Evolutionary conservation across 108 stramenopile species (phyloP).

Genomic region (Nitzschia sp.): DNA sequence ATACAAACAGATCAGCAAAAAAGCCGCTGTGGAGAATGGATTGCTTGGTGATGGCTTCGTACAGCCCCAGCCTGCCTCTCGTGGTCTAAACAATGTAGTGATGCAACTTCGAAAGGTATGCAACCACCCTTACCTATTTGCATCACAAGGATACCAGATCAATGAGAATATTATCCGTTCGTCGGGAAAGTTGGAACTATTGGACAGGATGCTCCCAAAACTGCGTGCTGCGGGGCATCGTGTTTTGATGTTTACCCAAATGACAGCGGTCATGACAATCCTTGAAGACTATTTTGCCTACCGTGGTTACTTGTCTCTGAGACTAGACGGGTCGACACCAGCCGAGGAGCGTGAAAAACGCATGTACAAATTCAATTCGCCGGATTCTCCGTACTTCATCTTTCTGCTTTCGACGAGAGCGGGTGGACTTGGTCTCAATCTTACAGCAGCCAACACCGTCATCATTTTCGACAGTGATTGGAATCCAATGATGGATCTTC

Average conservation of each 20-base stretch:
- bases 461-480: constrained; percentile 98
- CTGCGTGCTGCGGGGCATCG: constrained; percentile 90
- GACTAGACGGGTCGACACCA: constrained; percentile 90
- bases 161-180: constrained; percentile 79
- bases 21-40: constrained; percentile 63
- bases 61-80: constrained; percentile 27
- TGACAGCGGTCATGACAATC: constrained; percentile 93
- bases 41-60: constrained; percentile 19
- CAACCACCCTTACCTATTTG: constrained; percentile 90
- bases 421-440: constrained; percentile 85
- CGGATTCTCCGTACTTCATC: constrained; percentile 83
- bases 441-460: constrained; percentile 93
- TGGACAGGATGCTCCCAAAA: constrained; percentile 93
- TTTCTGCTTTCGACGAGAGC: constrained; percentile 96
- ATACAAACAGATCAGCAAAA: constrained; percentile 79
- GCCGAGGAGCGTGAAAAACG: constrained; percentile 91
- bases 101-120: constrained; percentile 94
- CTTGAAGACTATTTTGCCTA: constrained; percentile 92
- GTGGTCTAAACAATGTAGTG: constrained; percentile 87
- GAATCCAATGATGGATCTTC: constrained; percentile 98
- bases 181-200: constrained; percentile 88
- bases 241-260: constrained; percentile 95
- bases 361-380: constrained; percentile 96
- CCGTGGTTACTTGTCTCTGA: constrained; percentile 68
- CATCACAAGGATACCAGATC: constrained; percentile 78